Base-by-base conservation (phyloP, 257 asterid genomes). In the Orobanche coerulescens region DNA sequence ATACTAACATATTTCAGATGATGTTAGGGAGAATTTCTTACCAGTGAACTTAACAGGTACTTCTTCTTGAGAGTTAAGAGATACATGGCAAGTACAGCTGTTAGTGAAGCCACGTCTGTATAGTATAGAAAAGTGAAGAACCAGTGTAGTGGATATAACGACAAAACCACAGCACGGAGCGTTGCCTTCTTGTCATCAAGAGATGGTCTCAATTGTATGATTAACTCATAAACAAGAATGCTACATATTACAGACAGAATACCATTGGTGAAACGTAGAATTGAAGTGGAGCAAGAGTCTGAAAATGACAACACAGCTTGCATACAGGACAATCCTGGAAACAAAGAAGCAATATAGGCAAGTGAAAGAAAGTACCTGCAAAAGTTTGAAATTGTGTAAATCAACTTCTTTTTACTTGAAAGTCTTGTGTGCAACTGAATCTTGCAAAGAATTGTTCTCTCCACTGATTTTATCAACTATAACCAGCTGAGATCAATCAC, bases 331-430 rank as follows among this genome's bases (percentile, higher is more conserved):
- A 82, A 67, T 66, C 94, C 90, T 72, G 96, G 96, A 82, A 85
- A 92, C 77, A 86, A 74, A 76, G 94, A 92, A 73, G 94, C 90
- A 81, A 84, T 75, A 84, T 88, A 86, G 71, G 91, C 95, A 65
- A 86, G 94, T 80, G 98, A 93, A 78, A 86, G 77, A 73, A 86
- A 69, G 88, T 93, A 93, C 95, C 98, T 93, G 92, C 94, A 84
- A 74, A 69, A 68, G 57, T 76, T 47, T 53, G 56, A 54, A 59
- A 73, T 62, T 42, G 48, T 75, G 71, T 48, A 68, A 65, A 81
- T 84, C 76, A 85, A 77, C 65, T 52, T 65, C 49, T 46, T 69
- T n/a, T 61, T 19, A 49, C 61, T 68, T 39, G 24, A 56, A 18
- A 53, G 36, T 42, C 23, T 55, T 6, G 14, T 0, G 11, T 1